A percentile compares a stretch with the other conserved stretches of the same genome.
These are phyloP conservation scores for Lepidium sativum DNA, from an alignment of 345 rosid species.

Conservation along the genomic window DNA sequence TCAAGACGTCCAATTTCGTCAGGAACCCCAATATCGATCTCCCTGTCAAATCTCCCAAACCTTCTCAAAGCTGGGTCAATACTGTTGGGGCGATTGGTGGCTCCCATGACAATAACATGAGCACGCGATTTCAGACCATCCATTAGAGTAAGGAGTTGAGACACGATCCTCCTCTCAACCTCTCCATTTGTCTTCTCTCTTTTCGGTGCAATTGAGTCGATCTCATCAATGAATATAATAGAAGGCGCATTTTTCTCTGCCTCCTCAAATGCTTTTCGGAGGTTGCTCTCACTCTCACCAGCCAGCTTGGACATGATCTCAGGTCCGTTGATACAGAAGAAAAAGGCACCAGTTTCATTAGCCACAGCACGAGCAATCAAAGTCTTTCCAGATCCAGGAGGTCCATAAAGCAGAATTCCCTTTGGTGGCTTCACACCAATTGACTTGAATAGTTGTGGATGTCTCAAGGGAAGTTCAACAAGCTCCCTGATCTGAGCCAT, in stretches of 20 bases:
- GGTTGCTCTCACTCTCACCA: constrained; percentile 99
- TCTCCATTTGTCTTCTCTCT: constrained; percentile 97
- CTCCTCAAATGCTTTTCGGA: constrained; percentile 95
- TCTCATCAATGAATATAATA: constrained; percentile 84
- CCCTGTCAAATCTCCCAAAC: constrained; percentile 95
- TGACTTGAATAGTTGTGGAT: constrained; percentile 91
- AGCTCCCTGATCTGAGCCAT: constrained; percentile 98
- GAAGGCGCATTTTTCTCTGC: constrained; percentile 99
- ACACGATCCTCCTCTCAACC: constrained; percentile 96
- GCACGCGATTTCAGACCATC: constrained; percentile 93
- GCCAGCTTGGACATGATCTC: constrained; percentile 97
- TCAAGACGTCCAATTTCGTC: constrained; percentile 98
- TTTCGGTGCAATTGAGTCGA: constrained; percentile 95
- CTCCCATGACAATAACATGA: constrained; percentile 94
- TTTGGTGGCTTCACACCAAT: constrained; percentile 99
- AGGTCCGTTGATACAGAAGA: constrained; percentile 93
- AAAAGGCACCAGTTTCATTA: constrained; percentile 95
- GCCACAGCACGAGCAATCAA: constrained; percentile 97
- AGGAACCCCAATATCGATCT: constrained; percentile 93
- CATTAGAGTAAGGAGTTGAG: constrained; percentile 92
- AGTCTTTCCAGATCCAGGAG: constrained; percentile 89
- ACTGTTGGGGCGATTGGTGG: constrained; percentile 97
- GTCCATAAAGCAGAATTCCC: constrained; percentile 87
- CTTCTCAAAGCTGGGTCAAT: constrained; percentile 92
- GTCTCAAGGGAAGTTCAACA: constrained; percentile 94